Evolutionary conservation across 164 flowering plant genomes (phyloP).

Genomic region (Kalanchoe fedtschenkoi): DNA sequence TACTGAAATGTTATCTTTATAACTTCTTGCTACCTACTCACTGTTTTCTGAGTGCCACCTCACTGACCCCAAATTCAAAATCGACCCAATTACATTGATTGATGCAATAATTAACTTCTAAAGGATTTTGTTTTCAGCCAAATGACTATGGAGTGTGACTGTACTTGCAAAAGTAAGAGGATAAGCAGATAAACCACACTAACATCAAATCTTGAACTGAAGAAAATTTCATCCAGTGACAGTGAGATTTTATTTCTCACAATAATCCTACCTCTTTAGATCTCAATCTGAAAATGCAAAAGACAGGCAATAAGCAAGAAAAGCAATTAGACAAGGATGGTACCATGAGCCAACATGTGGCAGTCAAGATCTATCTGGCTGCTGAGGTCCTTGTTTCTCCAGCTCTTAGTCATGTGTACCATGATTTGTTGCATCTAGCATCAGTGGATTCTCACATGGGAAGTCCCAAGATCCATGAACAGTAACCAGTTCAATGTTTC

Average conservation of each 20-base stretch:
- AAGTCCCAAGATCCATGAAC: neutral
- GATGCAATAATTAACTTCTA: neutral
- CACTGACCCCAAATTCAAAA: neutral
- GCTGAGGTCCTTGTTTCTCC: neutral
- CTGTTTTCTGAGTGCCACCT: neutral
- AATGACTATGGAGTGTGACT: neutral
- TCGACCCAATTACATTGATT: neutral
- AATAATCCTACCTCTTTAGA: too few species aligned
- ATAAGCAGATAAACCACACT: neutral
- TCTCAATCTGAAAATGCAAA: neutral
- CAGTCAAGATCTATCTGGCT: neutral
- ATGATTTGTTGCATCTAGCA: neutral
- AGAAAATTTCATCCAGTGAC: neutral
- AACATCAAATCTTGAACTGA: neutral
- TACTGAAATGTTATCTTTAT: constrained; percentile 6
- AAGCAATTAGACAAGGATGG: neutral
- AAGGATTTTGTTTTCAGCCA: neutral
- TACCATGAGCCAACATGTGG: neutral
- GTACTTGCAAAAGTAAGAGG: neutral
- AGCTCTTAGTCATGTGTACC: neutral
- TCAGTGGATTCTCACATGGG: neutral
- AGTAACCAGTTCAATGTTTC: neutral
- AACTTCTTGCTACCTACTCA: constrained; percentile 5
- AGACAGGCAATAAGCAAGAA: neutral
- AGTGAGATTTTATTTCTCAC: too few species aligned